A percentile compares a stretch with the other conserved stretches of the same genome.
Conservation (phyloP, 2,329 filamentous ascomycete species). For the Penicillium sp. region DNA sequence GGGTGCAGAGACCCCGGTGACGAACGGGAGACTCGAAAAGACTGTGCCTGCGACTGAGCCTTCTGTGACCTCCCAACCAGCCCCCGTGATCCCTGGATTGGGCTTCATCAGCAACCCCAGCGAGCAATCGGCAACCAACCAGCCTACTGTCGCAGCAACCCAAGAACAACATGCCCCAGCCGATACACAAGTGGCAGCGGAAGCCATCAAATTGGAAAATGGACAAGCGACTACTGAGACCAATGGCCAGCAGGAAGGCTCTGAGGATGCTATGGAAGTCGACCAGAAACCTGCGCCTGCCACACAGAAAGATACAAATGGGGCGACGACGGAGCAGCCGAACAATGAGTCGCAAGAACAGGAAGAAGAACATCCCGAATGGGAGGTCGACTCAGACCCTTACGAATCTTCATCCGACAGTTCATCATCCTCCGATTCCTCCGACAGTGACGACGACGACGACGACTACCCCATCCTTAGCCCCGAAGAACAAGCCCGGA, state of each 20-base stretch:
- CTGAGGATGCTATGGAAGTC: constrained; percentile 38
- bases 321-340: constrained; percentile 7
- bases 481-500: constrained; percentile 80
- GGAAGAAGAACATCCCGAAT: constrained; percentile 70
- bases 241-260: constrained; percentile 3
- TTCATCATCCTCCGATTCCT: constrained; percentile 66
- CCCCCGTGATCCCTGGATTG: constrained; percentile 45
- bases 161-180: background rate
- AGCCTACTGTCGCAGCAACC: background rate
- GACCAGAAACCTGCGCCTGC: constrained; percentile 26
- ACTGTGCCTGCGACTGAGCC: constrained; percentile 21
- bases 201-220: background rate
- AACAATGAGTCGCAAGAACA: constrained; percentile 39
- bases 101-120: constrained; percentile 38
- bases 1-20: constrained; percentile 38
- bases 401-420: constrained; percentile 69
- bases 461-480: constrained; percentile 74
- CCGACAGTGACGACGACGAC: constrained; percentile 56
- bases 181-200: background rate
- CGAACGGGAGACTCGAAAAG: constrained; percentile 15
- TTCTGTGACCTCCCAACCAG: constrained; percentile 25
- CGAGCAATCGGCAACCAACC: constrained; percentile 20
- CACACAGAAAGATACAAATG: constrained; percentile 15
- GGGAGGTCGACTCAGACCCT: constrained; percentile 81
- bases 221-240: background rate